A percentile compares a stretch with the other conserved stretches of the same genome.
Conservation (phyloP, 306 rosid species). For the Begonia masoniana region DNA sequence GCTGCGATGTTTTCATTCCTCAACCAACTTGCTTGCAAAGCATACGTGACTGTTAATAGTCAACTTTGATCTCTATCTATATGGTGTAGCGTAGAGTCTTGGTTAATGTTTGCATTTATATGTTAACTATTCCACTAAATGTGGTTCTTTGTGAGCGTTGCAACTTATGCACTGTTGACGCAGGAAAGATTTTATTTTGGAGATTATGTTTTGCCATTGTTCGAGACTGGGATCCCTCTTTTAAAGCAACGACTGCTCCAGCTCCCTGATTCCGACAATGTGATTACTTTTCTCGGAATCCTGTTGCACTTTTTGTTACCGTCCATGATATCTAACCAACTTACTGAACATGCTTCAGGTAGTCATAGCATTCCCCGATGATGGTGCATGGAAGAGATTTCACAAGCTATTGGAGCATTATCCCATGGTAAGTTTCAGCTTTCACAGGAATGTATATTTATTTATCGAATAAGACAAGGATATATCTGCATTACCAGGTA, state of each 20-base stretch:
- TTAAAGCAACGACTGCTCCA: slow-evolving; percentile 71
- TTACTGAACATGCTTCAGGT: slow-evolving; percentile 32
- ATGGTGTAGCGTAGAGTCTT: no score
- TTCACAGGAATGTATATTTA: background rate
- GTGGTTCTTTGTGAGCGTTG: background rate
- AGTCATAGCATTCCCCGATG: slow-evolving; percentile 94
- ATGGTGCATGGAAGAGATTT: slow-evolving; percentile 98
- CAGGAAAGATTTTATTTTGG: slow-evolving; percentile 99
- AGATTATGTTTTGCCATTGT: slow-evolving; percentile 89
- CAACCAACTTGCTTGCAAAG: no score
- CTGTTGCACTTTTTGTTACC: slow-evolving; percentile 2
- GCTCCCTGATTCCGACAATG: slow-evolving; percentile 72
- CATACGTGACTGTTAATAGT: no score
- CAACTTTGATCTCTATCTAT: no score
- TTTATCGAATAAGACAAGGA: background rate
- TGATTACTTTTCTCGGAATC: slow-evolving; percentile 11
- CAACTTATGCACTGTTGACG: background rate
- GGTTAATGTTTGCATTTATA: no score
- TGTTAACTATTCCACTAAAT: background rate
- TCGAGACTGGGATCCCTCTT: slow-evolving; percentile 93
- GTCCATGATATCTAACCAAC: slow-evolving; percentile 3
- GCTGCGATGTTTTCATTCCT: no score
- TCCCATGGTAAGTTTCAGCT: slow-evolving; percentile 40
- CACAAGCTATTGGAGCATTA: slow-evolving; percentile 79
- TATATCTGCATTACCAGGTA: slow-evolving; percentile 6